Evolutionary conservation across 208 protist species (phyloP), one percentile per base, ranked within the genome.

Genomic region (Leishmania aethiopica): DNA sequence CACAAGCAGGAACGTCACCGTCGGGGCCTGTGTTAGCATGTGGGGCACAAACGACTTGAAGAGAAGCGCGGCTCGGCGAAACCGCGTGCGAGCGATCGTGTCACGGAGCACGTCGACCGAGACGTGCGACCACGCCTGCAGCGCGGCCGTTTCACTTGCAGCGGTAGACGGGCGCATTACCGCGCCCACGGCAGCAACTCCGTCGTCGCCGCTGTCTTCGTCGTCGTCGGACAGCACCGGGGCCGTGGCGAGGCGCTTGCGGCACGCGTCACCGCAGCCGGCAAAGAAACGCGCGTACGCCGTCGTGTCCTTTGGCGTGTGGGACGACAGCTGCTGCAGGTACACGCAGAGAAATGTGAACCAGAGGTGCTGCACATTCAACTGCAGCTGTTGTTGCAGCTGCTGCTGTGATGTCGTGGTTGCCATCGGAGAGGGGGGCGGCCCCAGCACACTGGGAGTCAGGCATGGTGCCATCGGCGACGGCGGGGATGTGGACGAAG

Each of bases 241-340:
- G 7, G 62, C 75, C 1, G 53, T 57, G 10, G 78, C 47, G 57
- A 75, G 57, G 59, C 74, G 79, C 32, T 28, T 53, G 35, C 59
- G 64, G 32, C 75, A 32, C 49, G 80, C 87, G 15, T 81, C 73
- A 2, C 47, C 66, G 69, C 90, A 94, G 17, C 79, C 59, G 22
- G 57, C 76, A 28, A 93, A 84, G 73, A 96, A 96, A 51, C 80
- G 59, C 19, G 67, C 72, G 86, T 90, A 95, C 47, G 74, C 32
- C 1, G 84, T 49, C 57, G 89, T 86, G 49, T 92, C 85, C 6
- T 86, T 88, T n/a, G 75, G 79, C 4, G 85, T 90, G 35, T 85
- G 86, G 13, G 90, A 80, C 25, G 93, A 94, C 32, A 95, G 79
- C 79, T 96, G 91, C 81, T 96, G 93, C 10, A 95, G 83, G 86